Conservation (phyloP, 768 basidiomycete species). For the Gymnopilus junonius region DNA sequence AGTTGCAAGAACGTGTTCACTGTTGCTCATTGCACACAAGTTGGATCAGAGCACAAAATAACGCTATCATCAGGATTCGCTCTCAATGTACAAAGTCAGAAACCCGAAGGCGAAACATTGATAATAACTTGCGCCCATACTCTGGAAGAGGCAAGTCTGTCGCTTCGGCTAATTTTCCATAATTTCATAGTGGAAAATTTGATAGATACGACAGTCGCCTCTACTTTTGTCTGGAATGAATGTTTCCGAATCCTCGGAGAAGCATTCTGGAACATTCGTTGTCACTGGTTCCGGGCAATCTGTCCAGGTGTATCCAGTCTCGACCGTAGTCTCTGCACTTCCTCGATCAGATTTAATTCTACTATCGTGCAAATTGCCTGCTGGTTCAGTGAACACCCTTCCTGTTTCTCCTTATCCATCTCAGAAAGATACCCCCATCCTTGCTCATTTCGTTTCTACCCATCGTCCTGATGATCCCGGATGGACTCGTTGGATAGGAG, state of each 20-base stretch:
- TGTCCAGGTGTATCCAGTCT: conserved; percentile 41
- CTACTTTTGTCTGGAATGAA: conserved; percentile 19
- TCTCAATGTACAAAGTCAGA: conserved; percentile 35
- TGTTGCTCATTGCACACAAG: conserved; percentile 55
- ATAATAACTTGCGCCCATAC: conserved; percentile 67
- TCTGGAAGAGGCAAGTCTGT: conserved; percentile 54
- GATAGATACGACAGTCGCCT: conserved; percentile 34
- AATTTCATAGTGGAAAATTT: not conserved
- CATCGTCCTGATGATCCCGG: conserved; percentile 39
- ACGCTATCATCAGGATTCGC: conserved; percentile 63
- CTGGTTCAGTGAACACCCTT: conserved; percentile 42
- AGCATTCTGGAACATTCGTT: conserved; percentile 47
- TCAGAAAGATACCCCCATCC: conserved; percentile 46
- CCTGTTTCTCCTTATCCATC: conserved; percentile 70
- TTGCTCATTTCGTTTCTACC: conserved; percentile 58
- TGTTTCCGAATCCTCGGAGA: conserved; percentile 11
- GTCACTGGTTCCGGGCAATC: conserved; percentile 41
- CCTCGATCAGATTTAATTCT: conserved; percentile 62
- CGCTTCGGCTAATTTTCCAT: not conserved
- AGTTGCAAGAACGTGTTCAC: conserved; percentile 43
- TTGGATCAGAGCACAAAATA: conserved; percentile 44
- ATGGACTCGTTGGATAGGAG: conserved; percentile 57
- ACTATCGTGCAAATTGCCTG: conserved; percentile 35
- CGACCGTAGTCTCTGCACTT: conserved; percentile 55
- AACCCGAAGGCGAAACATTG: conserved; percentile 30